Percentiles rank a stretch among this genome's conserved stretches.
Evolutionary conservation across 2,329 filamentous ascomycete species (phyloP).

Genomic region (Alternaria atra): DNA sequence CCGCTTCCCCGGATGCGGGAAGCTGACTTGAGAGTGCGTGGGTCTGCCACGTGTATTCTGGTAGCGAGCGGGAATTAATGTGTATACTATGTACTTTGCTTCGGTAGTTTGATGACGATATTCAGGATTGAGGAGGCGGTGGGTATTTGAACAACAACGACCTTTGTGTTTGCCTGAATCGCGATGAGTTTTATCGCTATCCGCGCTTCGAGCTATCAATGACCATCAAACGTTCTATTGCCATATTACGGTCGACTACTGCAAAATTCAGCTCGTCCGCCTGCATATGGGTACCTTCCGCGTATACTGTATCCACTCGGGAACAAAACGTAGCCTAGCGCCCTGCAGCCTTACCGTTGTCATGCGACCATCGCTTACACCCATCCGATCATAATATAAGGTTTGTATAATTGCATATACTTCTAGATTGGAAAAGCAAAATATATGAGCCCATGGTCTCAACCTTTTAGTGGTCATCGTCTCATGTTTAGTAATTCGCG

Average conservation of each 20-base stretch:
- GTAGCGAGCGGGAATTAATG: conserved; percentile 7
- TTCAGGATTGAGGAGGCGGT: background rate
- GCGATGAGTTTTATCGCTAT: background rate
- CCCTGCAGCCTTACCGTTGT: conserved; percentile 14
- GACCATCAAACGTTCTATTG: background rate
- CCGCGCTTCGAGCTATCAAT: background rate
- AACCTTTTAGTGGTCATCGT: background rate
- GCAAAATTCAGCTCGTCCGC: background rate
- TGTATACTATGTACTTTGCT: background rate
- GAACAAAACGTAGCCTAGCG: background rate
- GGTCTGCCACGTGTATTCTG: conserved; percentile 25
- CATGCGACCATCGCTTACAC: conserved; percentile 1
- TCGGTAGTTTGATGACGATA: background rate
- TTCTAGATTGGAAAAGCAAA: background rate
- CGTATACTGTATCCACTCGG: background rate
- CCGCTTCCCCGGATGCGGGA: conserved; percentile 36
- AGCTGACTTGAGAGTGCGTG: conserved; percentile 18
- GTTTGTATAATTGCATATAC: background rate
- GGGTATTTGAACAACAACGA: background rate
- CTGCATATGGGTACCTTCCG: background rate
- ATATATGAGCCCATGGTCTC: background rate
- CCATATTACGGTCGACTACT: background rate
- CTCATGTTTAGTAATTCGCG: background rate
- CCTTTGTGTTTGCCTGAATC: background rate
- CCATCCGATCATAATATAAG: background rate